phyloP scores from a whole-genome alignment of 2,329 filamentous ascomycete genomes.

The Xylariaceae sp. region DNA sequence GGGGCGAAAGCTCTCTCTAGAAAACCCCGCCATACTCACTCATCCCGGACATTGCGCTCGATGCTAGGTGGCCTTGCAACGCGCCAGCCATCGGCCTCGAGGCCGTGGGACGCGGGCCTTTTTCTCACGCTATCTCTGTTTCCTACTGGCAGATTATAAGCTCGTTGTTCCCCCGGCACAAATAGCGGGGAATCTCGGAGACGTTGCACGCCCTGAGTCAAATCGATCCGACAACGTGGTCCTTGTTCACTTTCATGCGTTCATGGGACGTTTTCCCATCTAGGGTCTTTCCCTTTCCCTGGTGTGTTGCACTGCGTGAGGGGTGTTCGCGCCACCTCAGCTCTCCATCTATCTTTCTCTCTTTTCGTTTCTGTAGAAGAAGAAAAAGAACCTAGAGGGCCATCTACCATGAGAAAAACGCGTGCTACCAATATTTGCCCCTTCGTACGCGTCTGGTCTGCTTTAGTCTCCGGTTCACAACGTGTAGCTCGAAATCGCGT shows the following conservation, averaged over 20 bases:
- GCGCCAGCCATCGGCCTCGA: background rate
- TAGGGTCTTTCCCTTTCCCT: constrained; percentile 10
- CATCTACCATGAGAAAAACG: constrained; percentile 5
- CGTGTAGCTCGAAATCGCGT: constrained; percentile 13
- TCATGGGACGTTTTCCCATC: constrained; percentile 23
- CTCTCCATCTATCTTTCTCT: background rate
- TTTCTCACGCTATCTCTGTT: constrained; percentile 3
- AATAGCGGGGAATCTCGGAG: constrained; percentile 19
- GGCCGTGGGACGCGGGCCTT: constrained; percentile 8
- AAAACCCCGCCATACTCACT: background rate
- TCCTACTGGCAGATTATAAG: constrained; percentile 1
- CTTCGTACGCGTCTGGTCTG: constrained; percentile 1
- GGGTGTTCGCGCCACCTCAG: constrained; percentile 25
- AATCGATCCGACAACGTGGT: constrained; percentile 29
- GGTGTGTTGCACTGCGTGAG: constrained; percentile 27
- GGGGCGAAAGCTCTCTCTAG: background rate
- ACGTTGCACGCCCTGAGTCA: constrained; percentile 25
- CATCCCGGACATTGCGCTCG: constrained; percentile 2
- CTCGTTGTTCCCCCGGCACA: constrained; percentile 1
- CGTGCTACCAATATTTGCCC: constrained; percentile 13
- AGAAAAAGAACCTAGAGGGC: no score
- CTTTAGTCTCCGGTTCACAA: constrained; percentile 8
- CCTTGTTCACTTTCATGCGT: constrained; percentile 25
- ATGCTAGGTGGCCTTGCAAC: background rate
- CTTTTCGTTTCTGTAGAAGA: background rate